phyloP scores from a whole-genome alignment of 2,329 filamentous ascomycete species.

The Diplodia mutila region DNA sequence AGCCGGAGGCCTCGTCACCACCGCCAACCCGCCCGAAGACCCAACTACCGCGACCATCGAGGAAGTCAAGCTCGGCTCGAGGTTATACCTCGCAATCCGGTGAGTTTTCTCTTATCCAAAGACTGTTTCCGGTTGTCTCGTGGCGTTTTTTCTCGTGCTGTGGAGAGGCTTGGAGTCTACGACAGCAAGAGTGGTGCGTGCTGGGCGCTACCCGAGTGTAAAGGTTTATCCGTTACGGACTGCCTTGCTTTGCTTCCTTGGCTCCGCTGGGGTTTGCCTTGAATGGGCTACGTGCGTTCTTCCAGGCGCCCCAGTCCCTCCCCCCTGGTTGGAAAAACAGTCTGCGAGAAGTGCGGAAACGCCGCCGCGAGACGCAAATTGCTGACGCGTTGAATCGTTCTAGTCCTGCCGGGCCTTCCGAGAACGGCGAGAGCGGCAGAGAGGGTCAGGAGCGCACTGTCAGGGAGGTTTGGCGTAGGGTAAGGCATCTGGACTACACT shows the following conservation, averaged over 20 bases:
- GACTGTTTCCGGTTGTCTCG: too few species aligned
- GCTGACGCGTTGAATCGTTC: neutral
- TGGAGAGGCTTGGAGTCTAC: neutral
- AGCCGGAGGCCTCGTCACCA: conserved; percentile 74
- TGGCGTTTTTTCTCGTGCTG: neutral
- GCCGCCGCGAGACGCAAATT: neutral
- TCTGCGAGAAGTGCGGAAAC: neutral
- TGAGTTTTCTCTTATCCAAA: conserved; percentile 40
- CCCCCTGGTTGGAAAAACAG: neutral
- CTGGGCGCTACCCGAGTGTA: neutral
- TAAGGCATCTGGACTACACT: conserved; percentile 67
- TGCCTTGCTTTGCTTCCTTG: neutral
- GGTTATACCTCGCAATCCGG: conserved; percentile 72
- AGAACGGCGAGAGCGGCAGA: conserved; percentile 62
- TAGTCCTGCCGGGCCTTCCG: conserved; percentile 66
- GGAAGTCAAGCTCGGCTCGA: conserved; percentile 65
- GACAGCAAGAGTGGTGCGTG: neutral
- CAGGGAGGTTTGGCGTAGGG: conserved; percentile 72
- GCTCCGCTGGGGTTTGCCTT: neutral
- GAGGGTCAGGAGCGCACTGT: conserved; percentile 72
- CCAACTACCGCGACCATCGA: conserved; percentile 59
- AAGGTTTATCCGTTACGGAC: conserved; percentile 23
- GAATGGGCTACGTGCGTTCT: neutral
- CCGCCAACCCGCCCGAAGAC: conserved; percentile 70
- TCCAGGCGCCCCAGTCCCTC: neutral